A percentile compares a stretch with the other conserved stretches of the same genome.
phyloP scores from a whole-genome alignment of 768 basidiomycete species.

The Jaapia argillacea region DNA sequence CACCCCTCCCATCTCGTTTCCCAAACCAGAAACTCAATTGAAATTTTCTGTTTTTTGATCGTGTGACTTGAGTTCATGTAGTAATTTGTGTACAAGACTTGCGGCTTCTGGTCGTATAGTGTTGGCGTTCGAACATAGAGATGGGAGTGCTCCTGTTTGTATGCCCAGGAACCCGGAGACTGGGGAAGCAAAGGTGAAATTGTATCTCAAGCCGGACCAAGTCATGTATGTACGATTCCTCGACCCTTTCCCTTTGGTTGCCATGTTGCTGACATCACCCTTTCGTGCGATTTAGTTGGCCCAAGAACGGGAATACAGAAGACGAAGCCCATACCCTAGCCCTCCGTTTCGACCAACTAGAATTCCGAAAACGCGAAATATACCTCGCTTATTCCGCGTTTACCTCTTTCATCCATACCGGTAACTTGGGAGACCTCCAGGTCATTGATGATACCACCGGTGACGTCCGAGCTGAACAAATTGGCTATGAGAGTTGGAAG shows the following conservation, averaged over 20 bases:
- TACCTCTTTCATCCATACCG: too few relatives aligned
- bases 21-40: too few relatives aligned
- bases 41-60: too few relatives aligned
- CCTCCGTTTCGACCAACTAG: constrained; percentile 61
- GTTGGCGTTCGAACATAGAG: constrained; percentile 73
- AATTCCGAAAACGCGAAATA: constrained; percentile 59
- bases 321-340: constrained; percentile 17
- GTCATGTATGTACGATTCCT: constrained; percentile 35
- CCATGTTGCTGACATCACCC: constrained; percentile 1
- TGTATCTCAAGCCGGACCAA: constrained; percentile 50
- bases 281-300: constrained; percentile 14
- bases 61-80: too few relatives aligned
- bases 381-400: constrained; percentile 53
- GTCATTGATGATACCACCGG: too few relatives aligned
- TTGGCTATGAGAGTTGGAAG: too few relatives aligned
- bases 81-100: constrained; percentile 61
- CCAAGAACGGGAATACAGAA: constrained; percentile 16
- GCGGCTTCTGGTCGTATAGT: constrained; percentile 78
- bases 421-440: too few relatives aligned
- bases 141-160: constrained; percentile 57
- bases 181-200: constrained; percentile 21
- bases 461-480: too few relatives aligned
- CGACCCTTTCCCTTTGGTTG: too few relatives aligned
- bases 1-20: too few relatives aligned
- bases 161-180: constrained; percentile 25